Evolutionary conservation across 1,284 basidiomycete species (phyloP), one percentile per base, ranked within the genome.

Genomic region (Pseudozyma pruni): DNA sequence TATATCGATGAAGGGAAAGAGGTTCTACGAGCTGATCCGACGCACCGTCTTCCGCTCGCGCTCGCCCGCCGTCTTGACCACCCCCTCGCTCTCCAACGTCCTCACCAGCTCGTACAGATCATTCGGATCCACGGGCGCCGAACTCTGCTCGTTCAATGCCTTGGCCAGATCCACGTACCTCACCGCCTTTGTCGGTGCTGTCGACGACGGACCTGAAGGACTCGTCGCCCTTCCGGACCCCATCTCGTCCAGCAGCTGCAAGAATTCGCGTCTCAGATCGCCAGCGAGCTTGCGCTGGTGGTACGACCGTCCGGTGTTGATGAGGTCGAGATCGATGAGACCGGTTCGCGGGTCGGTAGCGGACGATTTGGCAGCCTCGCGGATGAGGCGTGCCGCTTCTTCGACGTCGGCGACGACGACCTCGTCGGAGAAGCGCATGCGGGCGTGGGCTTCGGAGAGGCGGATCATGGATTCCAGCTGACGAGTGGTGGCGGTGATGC

Each of bases 401-500:
- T 88, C 86, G 20, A 98, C 96, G 80, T 98, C 96, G 52, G 86
- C 84, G 38, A 92, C 85, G 74, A 94, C 91, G 46, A 98, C 95
- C 46, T 87, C 87, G 27, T 89, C 86, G 19, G 90, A 91, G 83
- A 96, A 90, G 1, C 94, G 88, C 94, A 98, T 97, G 20, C 94
- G 88, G 0, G 95, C 94, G 81, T 98, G 95, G 0, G 91, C 95
- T 84, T 98, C 96, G 0, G 91, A 90, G 25, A 99, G 87, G n/a
- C 96, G 91, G 80, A 98, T 98, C 90, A 98, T 93, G 74, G 90
- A 91, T 84, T 98, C 95, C 27, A 98, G 88, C 84, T 98, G 95
- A 50, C 95, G 89, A 1, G 96, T 98, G 27, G 95, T 98, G 1
- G 96, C 95, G 0, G 96, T 98, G 83, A 98, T 98, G 11, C 95